Conservation (phyloP, 805 yeast genomes). For the Jamesozyma lodderae region DNA sequence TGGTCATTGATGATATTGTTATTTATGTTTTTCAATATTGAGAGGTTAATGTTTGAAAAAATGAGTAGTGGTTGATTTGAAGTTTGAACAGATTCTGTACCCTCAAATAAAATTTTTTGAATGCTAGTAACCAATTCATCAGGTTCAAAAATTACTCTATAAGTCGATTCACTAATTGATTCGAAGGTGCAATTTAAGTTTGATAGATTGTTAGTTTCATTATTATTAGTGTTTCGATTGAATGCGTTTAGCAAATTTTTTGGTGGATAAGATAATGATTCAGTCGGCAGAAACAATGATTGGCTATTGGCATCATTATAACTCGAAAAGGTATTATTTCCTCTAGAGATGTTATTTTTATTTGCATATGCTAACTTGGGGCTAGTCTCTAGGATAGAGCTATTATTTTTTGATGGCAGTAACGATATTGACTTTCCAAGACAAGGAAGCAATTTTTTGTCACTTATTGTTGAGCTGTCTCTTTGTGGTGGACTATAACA, state of each 20-base stretch:
- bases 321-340: neutral
- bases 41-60: slow-evolving; percentile 10
- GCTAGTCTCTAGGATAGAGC: slow-evolving; percentile 1
- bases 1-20: neutral
- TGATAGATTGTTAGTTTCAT: neutral
- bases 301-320: neutral
- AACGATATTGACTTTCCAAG: no score
- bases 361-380: slow-evolving; percentile 12
- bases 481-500: no score
- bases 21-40: neutral
- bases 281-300: neutral
- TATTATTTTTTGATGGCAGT: no score
- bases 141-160: slow-evolving; percentile 20
- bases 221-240: slow-evolving; percentile 1
- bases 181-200: slow-evolving; percentile 11
- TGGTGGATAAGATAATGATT: neutral
- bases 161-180: slow-evolving; percentile 3
- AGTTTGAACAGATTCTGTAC: slow-evolving; percentile 12
- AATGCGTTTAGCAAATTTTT: neutral
- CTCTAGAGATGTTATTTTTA: neutral
- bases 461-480: no score
- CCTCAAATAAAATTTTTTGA: slow-evolving; percentile 21
- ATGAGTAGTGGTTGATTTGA: slow-evolving; percentile 21
- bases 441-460: no score
- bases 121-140: slow-evolving; percentile 23